Conservation (phyloP, 2,329 filamentous ascomycete genomes). For the Fusarium sp. region DNA sequence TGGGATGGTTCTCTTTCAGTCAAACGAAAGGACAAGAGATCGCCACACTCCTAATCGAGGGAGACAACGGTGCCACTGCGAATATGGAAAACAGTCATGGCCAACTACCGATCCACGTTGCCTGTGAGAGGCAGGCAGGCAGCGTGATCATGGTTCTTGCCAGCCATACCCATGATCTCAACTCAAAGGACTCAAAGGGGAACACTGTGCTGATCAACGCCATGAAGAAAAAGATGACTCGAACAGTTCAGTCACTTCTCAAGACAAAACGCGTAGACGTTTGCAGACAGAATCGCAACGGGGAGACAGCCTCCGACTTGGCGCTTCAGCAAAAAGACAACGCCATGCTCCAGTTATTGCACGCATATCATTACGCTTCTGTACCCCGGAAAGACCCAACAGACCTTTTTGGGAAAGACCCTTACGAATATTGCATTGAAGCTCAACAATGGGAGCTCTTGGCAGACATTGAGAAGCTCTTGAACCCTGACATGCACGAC, state of each 20-base stretch:
- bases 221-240: background rate
- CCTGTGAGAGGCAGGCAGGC: too few relatives aligned
- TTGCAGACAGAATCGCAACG: background rate
- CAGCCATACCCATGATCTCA: background rate
- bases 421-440: too few relatives aligned
- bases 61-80: background rate
- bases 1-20: rapidly evolving
- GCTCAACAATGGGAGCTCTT: too few relatives aligned
- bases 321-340: background rate
- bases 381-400: too few relatives aligned
- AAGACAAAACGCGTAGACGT: background rate
- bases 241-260: background rate
- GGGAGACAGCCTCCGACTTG: background rate
- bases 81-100: background rate
- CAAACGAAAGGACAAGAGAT: background rate
- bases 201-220: background rate
- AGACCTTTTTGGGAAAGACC: too few relatives aligned
- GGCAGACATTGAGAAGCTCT: too few relatives aligned
- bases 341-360: background rate
- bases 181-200: background rate
- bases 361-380: too few relatives aligned
- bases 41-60: background rate
- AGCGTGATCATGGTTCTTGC: background rate
- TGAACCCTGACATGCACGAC: too few relatives aligned
- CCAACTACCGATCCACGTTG: background rate